Conservation (phyloP, 169 alveolate genomes). For the Plasmodium gonderi region DNA sequence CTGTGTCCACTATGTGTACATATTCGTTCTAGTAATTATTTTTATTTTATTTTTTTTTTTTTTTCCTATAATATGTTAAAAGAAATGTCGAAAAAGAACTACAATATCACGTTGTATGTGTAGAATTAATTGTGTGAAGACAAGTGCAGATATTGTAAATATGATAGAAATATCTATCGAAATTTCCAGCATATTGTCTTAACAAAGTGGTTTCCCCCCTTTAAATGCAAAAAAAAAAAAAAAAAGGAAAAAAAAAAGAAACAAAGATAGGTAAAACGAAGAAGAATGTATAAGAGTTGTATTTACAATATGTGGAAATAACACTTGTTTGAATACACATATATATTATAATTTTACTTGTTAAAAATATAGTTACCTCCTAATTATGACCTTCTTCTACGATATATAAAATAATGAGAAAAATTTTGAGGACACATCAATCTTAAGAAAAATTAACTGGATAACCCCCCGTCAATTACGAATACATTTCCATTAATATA, state of each 20-base stretch:
- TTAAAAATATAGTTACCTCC: background rate
- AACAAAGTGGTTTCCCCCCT: background rate
- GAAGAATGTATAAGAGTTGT: background rate
- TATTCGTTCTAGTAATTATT: too few relatives aligned
- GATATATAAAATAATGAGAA: background rate
- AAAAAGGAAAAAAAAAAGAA: background rate
- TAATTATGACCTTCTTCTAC: background rate
- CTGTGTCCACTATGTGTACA: too few relatives aligned
- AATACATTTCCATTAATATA: constrained; percentile 79
- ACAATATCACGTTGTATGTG: background rate
- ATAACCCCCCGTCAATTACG: constrained; percentile 79
- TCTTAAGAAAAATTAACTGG: constrained; percentile 8
- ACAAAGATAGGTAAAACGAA: background rate
- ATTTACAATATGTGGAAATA: background rate
- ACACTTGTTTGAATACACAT: background rate
- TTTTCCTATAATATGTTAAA: too few relatives aligned
- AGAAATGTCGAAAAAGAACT: background rate
- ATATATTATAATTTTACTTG: background rate
- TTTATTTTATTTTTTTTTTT: too few relatives aligned
- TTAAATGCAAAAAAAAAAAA: background rate
- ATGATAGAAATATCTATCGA: background rate
- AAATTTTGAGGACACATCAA: background rate
- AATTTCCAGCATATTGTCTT: background rate
- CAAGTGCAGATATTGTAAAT: background rate
- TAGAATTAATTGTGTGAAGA: background rate